Conservation (phyloP, 2,329 filamentous ascomycete species). For the Cladobotryum mycophilum region DNA sequence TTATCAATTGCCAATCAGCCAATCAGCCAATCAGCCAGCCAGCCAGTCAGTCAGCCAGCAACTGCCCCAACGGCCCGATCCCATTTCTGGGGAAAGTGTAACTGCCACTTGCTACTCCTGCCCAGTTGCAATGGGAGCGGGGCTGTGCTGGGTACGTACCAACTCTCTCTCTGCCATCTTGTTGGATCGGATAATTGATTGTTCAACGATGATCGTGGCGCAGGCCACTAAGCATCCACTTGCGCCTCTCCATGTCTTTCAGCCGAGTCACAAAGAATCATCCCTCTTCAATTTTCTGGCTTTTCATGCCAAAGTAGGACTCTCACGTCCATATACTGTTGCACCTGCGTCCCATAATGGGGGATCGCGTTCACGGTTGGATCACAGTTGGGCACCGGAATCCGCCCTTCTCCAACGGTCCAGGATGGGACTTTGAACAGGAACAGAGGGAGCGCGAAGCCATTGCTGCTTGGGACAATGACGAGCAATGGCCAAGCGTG, state of each 20-base stretch:
- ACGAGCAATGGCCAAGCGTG: slow-evolving; percentile 29
- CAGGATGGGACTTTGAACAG: slow-evolving; percentile 23
- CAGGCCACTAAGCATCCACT: neutral
- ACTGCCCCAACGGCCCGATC: too few relatives aligned
- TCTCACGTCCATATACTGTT: too few relatives aligned
- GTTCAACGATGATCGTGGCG: slow-evolving; percentile 2
- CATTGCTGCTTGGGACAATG: slow-evolving; percentile 26
- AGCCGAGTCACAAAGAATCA: neutral
- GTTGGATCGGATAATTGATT: neutral
- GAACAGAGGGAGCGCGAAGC: slow-evolving; percentile 24
- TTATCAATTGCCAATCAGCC: too few relatives aligned
- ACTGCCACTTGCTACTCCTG: too few relatives aligned
- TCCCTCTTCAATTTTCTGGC: too few relatives aligned
- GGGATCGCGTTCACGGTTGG: slow-evolving; percentile 26
- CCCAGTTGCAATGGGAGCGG: too few relatives aligned
- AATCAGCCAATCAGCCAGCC: too few relatives aligned
- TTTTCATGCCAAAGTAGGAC: too few relatives aligned
- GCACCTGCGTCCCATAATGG: slow-evolving; percentile 17
- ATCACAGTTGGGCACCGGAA: slow-evolving; percentile 25
- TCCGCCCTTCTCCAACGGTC: slow-evolving; percentile 15
- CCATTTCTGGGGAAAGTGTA: too few relatives aligned
- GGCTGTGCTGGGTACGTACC: too few relatives aligned
- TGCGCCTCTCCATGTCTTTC: neutral
- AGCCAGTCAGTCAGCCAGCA: too few relatives aligned
- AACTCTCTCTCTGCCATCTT: neutral